A percentile compares a stretch with the other conserved stretches of the same genome.
Evolutionary conservation across 352 stramenopile species (phyloP).

Genomic region (Pythium myriotylum): DNA sequence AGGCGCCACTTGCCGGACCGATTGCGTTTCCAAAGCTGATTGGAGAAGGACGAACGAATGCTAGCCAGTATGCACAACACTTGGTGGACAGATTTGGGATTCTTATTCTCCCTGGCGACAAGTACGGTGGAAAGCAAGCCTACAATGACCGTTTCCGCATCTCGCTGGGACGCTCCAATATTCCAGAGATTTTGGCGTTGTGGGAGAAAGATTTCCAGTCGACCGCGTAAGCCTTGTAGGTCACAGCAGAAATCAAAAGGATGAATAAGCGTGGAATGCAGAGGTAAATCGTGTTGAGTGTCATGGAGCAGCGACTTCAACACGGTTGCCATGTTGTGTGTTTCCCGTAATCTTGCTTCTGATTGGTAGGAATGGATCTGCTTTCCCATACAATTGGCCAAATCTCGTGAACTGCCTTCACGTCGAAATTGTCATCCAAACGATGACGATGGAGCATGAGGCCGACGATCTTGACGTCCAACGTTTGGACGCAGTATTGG

Average conservation of each 20-base stretch:
- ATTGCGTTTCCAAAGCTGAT: conserved; percentile 45
- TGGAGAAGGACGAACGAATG: conserved; percentile 1
- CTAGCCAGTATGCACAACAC: conserved; percentile 27
- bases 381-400: neutral
- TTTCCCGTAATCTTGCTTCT: too few relatives aligned
- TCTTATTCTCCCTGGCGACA: conserved; percentile 37
- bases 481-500: conserved; percentile 51
- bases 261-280: too few relatives aligned
- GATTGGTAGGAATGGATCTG: too few relatives aligned
- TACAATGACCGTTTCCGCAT: conserved; percentile 35
- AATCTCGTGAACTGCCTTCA: neutral
- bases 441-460: conserved; percentile 11
- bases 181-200: conserved; percentile 31
- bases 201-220: conserved; percentile 31
- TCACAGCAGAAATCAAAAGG: too few relatives aligned
- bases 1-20: conserved; percentile 30
- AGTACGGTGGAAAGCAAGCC: conserved; percentile 31
- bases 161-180: conserved; percentile 34
- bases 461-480: conserved; percentile 13
- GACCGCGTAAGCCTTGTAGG: neutral
- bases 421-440: neutral
- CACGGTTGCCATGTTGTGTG: too few relatives aligned
- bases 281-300: too few relatives aligned
- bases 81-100: conserved; percentile 39
- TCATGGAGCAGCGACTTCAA: too few relatives aligned